Evolutionary conservation across 352 stramenopile species (phyloP), one percentile per base, ranked within the genome.

Genomic region (Stephanocyclus meneghinianus): DNA sequence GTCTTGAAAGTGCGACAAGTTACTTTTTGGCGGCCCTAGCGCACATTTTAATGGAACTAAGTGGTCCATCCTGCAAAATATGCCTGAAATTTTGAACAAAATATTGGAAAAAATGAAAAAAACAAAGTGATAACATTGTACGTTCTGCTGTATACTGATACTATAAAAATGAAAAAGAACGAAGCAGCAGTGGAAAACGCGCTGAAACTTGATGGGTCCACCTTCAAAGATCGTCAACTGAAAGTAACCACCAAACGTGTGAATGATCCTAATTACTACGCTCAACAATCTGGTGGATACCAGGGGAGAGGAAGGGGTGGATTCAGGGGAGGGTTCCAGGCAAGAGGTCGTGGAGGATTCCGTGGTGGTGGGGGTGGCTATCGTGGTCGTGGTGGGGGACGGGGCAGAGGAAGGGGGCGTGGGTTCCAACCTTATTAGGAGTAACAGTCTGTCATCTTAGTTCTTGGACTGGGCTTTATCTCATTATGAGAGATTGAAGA

Each of bases 161-260:
- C 21, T 42, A 68, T 53, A 72, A 72, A 73, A 50, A 55, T 53
- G 64, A 78, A 21, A 57, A 51, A 92, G 81, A 80, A 80, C 15
- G 86, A 91, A 37, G 72, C 71, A 47, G 79, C 84, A 11, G 86
- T 93, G n/a, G 83, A 87, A 72, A 91, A 91, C 82, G 88, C 88
- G 26, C 40, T 91, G 26, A 93, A 93, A 61, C 71, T 93, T 18
- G 86, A 93, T 74, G 86, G 84, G 53, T 90, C 80, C 3, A 87
- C 83, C 18, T 91, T 93, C 71, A 91, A 89, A 69, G 84, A 89
- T 42, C 73, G 88, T 13, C 67, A 85, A 50, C 59, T 93, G 9
- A 91, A 91, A 65, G 79, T 86, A 7, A 90, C 77, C 0, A 42
- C 76, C 2, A 93, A 93, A 70, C 74, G 88, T 32, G 86, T 93